phyloP scores from a whole-genome alignment of 352 stramenopile genomes.

The Porosira glacialis region DNA sequence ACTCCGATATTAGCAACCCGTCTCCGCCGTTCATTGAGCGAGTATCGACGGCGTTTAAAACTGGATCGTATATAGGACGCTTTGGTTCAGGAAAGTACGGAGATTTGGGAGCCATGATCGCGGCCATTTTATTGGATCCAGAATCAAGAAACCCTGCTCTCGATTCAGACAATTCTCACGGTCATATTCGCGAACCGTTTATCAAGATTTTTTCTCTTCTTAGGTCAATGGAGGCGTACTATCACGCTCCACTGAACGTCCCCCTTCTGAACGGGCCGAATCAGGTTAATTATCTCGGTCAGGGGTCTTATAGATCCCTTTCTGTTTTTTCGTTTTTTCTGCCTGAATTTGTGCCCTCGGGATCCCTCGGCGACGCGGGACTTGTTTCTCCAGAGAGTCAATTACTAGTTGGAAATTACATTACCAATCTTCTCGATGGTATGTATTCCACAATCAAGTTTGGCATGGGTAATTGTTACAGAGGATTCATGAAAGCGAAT shows the following conservation, averaged over 20 bases:
- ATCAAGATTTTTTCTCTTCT: conserved; percentile 19
- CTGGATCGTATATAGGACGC: conserved; percentile 31
- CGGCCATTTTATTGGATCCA: conserved; percentile 64
- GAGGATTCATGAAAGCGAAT: background rate
- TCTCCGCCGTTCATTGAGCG: conserved; percentile 48
- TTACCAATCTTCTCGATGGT: conserved; percentile 20
- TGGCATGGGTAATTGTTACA: conserved; percentile 1
- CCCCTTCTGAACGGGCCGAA: background rate
- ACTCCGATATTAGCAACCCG: conserved; percentile 69
- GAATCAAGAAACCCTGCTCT: conserved; percentile 48
- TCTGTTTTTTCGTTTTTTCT: conserved; percentile 38
- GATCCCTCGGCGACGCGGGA: conserved; percentile 9
- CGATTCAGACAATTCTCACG: conserved; percentile 39
- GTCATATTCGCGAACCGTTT: conserved; percentile 33
- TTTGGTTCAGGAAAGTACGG: conserved; percentile 63
- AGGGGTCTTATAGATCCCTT: background rate
- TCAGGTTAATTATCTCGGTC: background rate
- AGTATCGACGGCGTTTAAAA: conserved; percentile 53
- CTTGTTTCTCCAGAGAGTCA: conserved; percentile 15
- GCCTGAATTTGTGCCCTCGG: conserved; percentile 28
- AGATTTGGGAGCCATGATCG: conserved; percentile 58
- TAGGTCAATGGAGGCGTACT: background rate
- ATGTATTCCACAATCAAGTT: conserved; percentile 19
- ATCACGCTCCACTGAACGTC: background rate
- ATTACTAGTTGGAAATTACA: conserved; percentile 7